Evolutionary conservation across 2,329 filamentous ascomycete species (phyloP).

Genomic region (Ophiostoma ulmi): DNA sequence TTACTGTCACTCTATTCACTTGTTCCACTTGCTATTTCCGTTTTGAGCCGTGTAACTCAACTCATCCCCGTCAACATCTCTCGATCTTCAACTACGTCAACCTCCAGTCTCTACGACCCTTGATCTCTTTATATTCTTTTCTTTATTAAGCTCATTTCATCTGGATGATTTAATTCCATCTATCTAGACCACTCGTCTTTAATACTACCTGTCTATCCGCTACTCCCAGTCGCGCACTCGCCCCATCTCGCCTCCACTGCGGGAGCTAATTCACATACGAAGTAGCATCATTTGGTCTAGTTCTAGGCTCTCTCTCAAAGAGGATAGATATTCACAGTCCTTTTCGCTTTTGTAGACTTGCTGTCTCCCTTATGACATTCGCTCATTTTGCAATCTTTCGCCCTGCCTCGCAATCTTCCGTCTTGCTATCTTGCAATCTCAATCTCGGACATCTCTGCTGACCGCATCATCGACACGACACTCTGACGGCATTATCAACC

Average conservation of each 20-base stretch:
- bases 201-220: not conserved
- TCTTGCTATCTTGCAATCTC: not conserved
- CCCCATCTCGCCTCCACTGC: conserved; percentile 7
- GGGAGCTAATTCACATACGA: not conserved
- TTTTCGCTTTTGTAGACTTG: not conserved
- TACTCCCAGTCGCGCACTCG: not conserved
- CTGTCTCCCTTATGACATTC: not conserved
- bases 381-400: not conserved
- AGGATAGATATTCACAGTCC: not conserved
- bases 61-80: not conserved
- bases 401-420: not conserved
- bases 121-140: not conserved
- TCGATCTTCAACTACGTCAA: not conserved
- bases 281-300: not conserved
- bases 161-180: not conserved
- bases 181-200: not conserved
- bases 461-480: not conserved
- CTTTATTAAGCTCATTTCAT: not conserved
- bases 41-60: conserved; percentile 1
- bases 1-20: not conserved
- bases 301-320: not conserved
- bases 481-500: not conserved
- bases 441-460: not conserved
- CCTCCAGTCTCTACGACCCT: not conserved
- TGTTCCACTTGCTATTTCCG: not conserved